Evolutionary conservation across 805 yeast species (phyloP), one percentile per base, ranked within the genome.

Genomic region (Huiozyma naganishii): DNA sequence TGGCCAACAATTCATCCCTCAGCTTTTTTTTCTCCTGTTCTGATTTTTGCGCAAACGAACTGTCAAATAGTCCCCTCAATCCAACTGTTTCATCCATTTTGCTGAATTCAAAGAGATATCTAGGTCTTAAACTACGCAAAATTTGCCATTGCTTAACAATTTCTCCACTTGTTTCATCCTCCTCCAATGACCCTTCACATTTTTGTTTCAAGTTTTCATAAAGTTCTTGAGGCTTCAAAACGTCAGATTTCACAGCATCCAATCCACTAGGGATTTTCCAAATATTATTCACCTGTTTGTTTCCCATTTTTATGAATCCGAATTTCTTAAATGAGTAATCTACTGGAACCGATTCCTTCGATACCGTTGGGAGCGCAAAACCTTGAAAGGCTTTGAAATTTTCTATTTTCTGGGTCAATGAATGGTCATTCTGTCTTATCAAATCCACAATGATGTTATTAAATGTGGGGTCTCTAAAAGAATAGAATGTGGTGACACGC

Each of bases 251-350:
- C 32, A 71, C 54, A n/a, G 47, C 36, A 1, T 61, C 61, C 11
- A 72, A 39, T 0, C 76, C 77, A 3, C 70, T 67, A 8, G 51
- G 48, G 5, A 60, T 59, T 40, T 64, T 68, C 74, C 73, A 70
- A 6, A 55, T 54, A 38, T 49, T 55, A 39, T 46, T 61, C 3
- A 62, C 51, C 32, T 54, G 51, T 43, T 59, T 61, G 41, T 58
- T 59, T 17, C 66, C 66, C n/a, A 61, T 41, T 41, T 50, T 53
- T 7, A 60, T 49, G 44, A 59, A 58, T 0, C 64, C 62, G 42
- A 59, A 59, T 41, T 54, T 54, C 39, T 58, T 59, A 45, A 58
- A 62, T 4, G 47, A 42, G 7, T 48, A 37, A 40, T 57, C 52
- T 11, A 39, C 29, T 5, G 36, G 35, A 1, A 23, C 6, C 28